Evolutionary conservation across 768 basidiomycete genomes (phyloP).

Genomic region (Phylloporus sp.): DNA sequence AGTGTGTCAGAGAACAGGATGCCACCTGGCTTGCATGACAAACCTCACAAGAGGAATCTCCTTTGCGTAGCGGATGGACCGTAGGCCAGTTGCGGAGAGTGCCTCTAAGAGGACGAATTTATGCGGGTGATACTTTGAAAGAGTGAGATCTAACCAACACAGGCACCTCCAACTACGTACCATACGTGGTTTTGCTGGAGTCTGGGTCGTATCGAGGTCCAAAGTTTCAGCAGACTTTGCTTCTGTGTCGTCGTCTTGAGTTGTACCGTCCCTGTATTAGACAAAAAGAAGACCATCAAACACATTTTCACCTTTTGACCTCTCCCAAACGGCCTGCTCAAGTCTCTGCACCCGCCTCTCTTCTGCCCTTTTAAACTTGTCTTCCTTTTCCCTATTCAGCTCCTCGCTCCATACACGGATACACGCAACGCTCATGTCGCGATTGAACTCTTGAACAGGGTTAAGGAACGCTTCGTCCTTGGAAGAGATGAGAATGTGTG

Average conservation of each 20-base stretch:
- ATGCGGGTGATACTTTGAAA: conserved; percentile 48
- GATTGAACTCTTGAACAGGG: conserved; percentile 97
- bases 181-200: conserved; percentile 15
- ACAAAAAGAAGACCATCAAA: neutral
- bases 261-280: conserved; percentile 4
- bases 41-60: conserved; percentile 92
- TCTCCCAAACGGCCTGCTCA: conserved; percentile 37
- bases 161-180: conserved; percentile 14
- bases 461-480: conserved; percentile 89
- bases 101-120: conserved; percentile 86
- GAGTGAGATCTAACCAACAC: conserved; percentile 1
- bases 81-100: conserved; percentile 91
- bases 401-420: conserved; percentile 88
- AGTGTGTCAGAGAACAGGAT: conserved; percentile 31
- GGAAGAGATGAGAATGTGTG: conserved; percentile 68
- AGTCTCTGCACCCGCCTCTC: conserved; percentile 43
- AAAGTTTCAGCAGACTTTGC: neutral
- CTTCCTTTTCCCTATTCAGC: conserved; percentile 57
- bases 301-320: conserved; percentile 40
- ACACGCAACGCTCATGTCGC: conserved; percentile 88
- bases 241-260: neutral
- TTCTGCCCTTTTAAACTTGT: conserved; percentile 51
- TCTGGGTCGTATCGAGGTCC: conserved; percentile 1
- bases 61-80: conserved; percentile 95
- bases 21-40: conserved; percentile 20